phyloP scores from a whole-genome alignment of 1,139 yeast genomes.

The Blastobotrys indianensis region DNA sequence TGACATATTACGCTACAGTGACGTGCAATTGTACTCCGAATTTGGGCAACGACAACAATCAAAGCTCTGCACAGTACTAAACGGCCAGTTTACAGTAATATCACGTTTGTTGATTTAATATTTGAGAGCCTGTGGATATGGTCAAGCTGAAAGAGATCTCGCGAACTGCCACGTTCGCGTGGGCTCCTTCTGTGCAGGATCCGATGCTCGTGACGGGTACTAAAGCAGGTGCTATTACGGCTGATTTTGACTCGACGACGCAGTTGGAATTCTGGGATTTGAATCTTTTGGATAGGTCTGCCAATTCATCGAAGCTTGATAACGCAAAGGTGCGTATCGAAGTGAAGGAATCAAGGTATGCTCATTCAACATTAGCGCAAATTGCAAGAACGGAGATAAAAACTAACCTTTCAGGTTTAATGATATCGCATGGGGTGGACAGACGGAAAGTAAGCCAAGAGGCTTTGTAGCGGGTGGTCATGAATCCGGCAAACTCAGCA shows the following conservation, averaged over 20 bases:
- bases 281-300: constrained; percentile 42
- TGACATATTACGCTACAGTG: too few species aligned
- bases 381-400: neutral
- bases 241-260: constrained; percentile 74
- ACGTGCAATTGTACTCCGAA: too few species aligned
- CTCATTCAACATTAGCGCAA: too few species aligned
- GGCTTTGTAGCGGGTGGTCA: constrained; percentile 83
- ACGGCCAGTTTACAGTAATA: too few species aligned
- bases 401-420: constrained; percentile 44
- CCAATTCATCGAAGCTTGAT: constrained; percentile 24
- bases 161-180: constrained; percentile 88
- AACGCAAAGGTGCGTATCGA: constrained; percentile 31
- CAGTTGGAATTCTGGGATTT: constrained; percentile 74
- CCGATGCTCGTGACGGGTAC: constrained; percentile 87
- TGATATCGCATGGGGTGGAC: constrained; percentile 81
- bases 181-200: constrained; percentile 68
- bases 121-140: constrained; percentile 37
- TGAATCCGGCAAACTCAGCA: constrained; percentile 73
- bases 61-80: too few species aligned
- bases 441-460: constrained; percentile 46
- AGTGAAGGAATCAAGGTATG: constrained; percentile 10
- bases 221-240: constrained; percentile 91
- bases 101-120: too few species aligned
- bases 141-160: constrained; percentile 80
- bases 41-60: too few species aligned